Evolutionary conservation across 352 stramenopile species (phyloP).

Genomic region (Globisporangium echinulatum): DNA sequence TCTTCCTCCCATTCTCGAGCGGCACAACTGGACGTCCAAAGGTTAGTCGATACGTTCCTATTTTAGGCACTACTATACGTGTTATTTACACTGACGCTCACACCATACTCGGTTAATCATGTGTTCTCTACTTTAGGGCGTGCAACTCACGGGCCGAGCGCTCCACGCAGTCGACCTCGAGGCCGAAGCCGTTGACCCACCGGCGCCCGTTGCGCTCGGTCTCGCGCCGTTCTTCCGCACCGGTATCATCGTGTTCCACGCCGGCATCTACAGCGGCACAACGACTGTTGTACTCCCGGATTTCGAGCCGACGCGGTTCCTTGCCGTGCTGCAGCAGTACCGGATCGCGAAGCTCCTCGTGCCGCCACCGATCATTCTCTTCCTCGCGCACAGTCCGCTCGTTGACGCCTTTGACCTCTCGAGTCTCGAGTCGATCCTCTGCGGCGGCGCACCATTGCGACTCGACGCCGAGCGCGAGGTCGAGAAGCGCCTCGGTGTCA

Average conservation of each 20-base stretch:
- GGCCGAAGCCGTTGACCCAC: conserved; percentile 28
- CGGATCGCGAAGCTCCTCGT: conserved; percentile 39
- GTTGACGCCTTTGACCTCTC: conserved; percentile 86
- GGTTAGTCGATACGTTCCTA: conserved; percentile 6
- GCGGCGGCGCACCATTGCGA: conserved; percentile 77
- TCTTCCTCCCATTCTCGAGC: conserved; percentile 85
- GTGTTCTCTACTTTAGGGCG: conserved; percentile 23
- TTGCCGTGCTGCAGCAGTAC: conserved; percentile 71
- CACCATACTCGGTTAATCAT: background rate
- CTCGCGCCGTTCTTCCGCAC: conserved; percentile 94
- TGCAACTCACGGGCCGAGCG: conserved; percentile 82
- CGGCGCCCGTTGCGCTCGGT: conserved; percentile 63
- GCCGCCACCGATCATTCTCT: conserved; percentile 80
- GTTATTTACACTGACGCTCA: too few relatives aligned
- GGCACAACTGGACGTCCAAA: conserved; percentile 89
- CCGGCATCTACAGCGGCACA: conserved; percentile 52
- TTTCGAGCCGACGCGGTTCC: conserved; percentile 86
- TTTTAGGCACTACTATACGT: too few relatives aligned
- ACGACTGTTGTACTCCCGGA: conserved; percentile 70
- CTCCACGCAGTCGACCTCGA: conserved; percentile 76
- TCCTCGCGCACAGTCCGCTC: conserved; percentile 79
- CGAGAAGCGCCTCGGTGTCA: conserved; percentile 44
- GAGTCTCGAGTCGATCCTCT: conserved; percentile 56
- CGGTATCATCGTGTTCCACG: conserved; percentile 77
- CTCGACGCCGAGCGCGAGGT: conserved; percentile 52